Evolutionary conservation across 805 yeast genomes (phyloP).

Genomic region (Spathaspora sp.): DNA sequence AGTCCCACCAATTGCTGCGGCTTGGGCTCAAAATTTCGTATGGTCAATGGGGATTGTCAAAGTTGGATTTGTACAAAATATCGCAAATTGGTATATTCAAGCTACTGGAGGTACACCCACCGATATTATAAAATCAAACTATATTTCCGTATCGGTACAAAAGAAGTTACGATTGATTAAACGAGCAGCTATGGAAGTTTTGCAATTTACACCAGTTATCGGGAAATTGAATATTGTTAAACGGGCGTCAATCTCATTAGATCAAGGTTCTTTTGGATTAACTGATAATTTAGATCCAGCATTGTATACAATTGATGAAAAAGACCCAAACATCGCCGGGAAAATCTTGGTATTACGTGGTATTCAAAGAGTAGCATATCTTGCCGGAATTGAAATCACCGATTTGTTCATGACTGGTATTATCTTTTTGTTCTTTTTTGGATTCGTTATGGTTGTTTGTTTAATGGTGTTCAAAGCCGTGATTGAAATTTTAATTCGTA

Average conservation of each 20-base stretch:
- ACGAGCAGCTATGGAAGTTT: constrained; percentile 18
- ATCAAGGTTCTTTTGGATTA: constrained; percentile 42
- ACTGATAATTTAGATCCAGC: constrained; percentile 38
- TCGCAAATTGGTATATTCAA: constrained; percentile 92
- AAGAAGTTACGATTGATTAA: constrained; percentile 30
- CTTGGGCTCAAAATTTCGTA: constrained; percentile 95
- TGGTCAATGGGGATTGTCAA: constrained; percentile 94
- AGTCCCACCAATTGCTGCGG: constrained; percentile 95
- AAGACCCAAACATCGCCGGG: constrained; percentile 50
- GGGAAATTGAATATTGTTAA: constrained; percentile 11
- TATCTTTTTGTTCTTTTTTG: constrained; percentile 76
- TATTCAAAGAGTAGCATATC: constrained; percentile 83
- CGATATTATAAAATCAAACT: constrained; percentile 61
- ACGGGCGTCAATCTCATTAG: constrained; percentile 33
- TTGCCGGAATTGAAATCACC: constrained; percentile 83
- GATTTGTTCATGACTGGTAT: constrained; percentile 83
- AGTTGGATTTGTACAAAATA: constrained; percentile 70
- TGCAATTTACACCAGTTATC: constrained; percentile 1
- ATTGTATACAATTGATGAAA: constrained; percentile 71
- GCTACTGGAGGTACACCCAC: constrained; percentile 90
- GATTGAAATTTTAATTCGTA: constrained; percentile 58
- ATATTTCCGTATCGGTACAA: constrained; percentile 83
- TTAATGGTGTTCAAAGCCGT: constrained; percentile 65
- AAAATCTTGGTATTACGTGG: constrained; percentile 85
- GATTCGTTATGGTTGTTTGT: constrained; percentile 53